Evolutionary conservation across 192 early-diverging fungal species (phyloP).

Genomic region (Linnemannia elongata): DNA sequence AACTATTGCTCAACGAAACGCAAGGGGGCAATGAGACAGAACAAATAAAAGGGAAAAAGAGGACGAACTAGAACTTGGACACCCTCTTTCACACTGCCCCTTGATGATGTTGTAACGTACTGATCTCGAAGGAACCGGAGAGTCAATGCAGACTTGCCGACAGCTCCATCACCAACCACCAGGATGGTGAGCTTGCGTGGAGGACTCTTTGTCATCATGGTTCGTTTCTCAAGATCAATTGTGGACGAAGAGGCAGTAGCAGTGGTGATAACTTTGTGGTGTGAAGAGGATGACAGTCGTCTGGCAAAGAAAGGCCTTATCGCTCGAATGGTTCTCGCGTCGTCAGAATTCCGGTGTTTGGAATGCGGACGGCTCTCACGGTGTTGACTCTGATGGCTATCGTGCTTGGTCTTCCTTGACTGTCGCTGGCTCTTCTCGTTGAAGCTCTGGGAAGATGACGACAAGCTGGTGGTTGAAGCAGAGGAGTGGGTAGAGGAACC

Average conservation of each 20-base stretch:
- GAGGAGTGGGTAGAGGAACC: constrained; percentile 24
- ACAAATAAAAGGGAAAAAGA: not conserved
- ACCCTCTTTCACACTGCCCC: not conserved
- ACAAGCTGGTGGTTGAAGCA: constrained; percentile 7
- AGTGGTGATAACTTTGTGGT: not conserved
- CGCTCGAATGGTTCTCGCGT: not conserved
- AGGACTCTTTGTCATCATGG: not conserved
- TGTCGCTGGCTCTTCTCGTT: not conserved
- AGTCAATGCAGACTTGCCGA: constrained; percentile 85
- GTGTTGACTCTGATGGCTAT: too few species aligned
- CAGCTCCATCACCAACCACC: constrained; percentile 54
- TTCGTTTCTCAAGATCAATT: not conserved
- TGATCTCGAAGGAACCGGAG: constrained; percentile 88
- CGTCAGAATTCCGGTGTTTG: not conserved
- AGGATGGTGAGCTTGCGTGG: constrained; percentile 38
- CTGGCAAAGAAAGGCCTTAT: not conserved
- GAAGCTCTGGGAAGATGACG: not conserved
- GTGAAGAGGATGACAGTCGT: not conserved
- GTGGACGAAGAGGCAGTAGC: not conserved
- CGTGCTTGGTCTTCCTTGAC: not conserved
- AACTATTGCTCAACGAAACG: not conserved
- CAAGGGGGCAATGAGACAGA: not conserved
- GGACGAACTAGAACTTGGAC: not conserved
- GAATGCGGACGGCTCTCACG: not conserved
- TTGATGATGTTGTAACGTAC: constrained; percentile 37